Evolutionary conservation across 2,329 filamentous ascomycete species (phyloP).

Genomic region (Verticillium albo-atrum): DNA sequence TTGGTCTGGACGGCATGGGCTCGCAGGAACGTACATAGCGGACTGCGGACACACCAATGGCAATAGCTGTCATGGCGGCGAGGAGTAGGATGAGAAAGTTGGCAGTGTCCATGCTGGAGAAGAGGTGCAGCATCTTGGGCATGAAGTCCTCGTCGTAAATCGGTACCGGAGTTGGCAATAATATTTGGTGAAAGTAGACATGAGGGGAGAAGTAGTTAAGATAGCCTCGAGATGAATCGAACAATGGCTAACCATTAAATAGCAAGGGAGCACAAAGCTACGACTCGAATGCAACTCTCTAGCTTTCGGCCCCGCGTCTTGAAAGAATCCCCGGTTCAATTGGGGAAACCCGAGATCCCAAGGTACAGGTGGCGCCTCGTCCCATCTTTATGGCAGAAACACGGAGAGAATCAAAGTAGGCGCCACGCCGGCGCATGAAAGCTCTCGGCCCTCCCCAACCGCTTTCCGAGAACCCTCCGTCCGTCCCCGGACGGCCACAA

Average conservation of each 20-base stretch:
- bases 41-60: constrained; percentile 8
- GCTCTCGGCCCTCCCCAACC: neutral
- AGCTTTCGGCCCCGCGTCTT: neutral
- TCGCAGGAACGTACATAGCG: constrained; percentile 6
- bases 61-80: constrained; percentile 9
- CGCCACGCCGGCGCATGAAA: too few species aligned
- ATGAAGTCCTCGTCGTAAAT: neutral
- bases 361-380: neutral
- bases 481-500: neutral
- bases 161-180: too few species aligned
- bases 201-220: too few species aligned
- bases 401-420: neutral
- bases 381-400: neutral
- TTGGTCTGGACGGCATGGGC: too few species aligned
- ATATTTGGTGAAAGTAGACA: too few species aligned
- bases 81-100: constrained; percentile 6
- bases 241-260: neutral
- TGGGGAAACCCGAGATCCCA: neutral
- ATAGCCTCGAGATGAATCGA: too few species aligned
- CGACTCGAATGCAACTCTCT: neutral
- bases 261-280: neutral
- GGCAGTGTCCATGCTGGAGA: constrained; percentile 5
- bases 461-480: neutral
- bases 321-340: neutral
- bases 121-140: constrained; percentile 10